Conservation (phyloP, 345 rosid genomes). For the Ricinus communis region DNA sequence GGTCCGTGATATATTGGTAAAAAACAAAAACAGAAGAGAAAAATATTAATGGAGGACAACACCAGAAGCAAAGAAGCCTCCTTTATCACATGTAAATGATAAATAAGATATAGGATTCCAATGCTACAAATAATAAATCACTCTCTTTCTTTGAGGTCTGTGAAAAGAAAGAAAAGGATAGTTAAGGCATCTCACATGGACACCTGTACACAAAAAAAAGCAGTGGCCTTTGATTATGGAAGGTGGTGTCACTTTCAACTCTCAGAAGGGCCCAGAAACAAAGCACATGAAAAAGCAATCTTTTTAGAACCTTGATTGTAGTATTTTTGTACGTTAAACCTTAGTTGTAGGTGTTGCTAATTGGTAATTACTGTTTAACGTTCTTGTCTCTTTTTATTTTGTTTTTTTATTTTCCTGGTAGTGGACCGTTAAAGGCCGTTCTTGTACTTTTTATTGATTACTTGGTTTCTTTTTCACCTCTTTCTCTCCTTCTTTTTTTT, state of each 20-base stretch:
- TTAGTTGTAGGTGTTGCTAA: not conserved
- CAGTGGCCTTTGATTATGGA: slow-evolving; percentile 13
- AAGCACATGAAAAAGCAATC: not conserved
- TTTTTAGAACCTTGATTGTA: not conserved
- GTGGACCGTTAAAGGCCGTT: slow-evolving; percentile 1
- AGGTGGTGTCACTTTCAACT: slow-evolving; percentile 11
- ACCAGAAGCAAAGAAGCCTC: not conserved
- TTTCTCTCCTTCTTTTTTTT: too few relatives aligned
- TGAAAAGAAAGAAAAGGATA: not conserved
- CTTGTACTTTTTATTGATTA: not conserved
- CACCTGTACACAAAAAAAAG: slow-evolving; percentile 18
- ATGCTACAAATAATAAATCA: too few relatives aligned
- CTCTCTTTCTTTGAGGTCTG: slow-evolving; percentile 4
- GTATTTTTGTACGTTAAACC: not conserved
- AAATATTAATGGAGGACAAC: slow-evolving; percentile 2
- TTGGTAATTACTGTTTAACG: too few relatives aligned
- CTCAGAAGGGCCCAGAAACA: slow-evolving; percentile 2
- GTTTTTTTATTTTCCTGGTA: not conserved
- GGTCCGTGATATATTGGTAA: not conserved
- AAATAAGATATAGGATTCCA: not conserved
- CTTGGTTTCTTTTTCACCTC: too few relatives aligned
- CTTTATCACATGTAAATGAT: not conserved
- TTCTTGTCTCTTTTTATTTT: too few relatives aligned
- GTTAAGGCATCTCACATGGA: slow-evolving; percentile 26
- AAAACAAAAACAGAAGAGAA: not conserved